phyloP scores from a whole-genome alignment of 495 filamentous ascomycete species.

The Coniosporium apollinis region DNA sequence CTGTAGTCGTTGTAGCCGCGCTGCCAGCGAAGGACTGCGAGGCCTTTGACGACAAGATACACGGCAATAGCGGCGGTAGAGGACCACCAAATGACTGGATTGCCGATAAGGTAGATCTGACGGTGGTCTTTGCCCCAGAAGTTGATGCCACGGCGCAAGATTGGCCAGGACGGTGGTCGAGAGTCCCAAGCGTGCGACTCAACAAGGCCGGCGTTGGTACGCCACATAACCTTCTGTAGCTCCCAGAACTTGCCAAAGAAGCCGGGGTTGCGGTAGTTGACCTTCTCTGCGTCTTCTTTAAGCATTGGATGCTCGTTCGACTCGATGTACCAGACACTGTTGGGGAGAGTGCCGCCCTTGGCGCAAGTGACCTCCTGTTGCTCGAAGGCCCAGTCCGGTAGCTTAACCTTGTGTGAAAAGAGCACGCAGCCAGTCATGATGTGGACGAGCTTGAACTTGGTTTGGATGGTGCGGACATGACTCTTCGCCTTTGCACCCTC shows the following conservation, averaged over 20 bases:
- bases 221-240: constrained; percentile 99
- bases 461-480: constrained; percentile 81
- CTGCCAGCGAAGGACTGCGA: constrained; percentile 87
- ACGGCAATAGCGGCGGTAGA: constrained; percentile 64
- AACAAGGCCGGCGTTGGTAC: constrained; percentile 86
- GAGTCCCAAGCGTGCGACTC: constrained; percentile 98
- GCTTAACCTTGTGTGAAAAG: constrained; percentile 97
- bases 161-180: constrained; percentile 82
- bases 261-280: constrained; percentile 87
- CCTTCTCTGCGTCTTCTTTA: constrained; percentile 60
- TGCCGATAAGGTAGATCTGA: constrained; percentile 92
- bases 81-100: constrained; percentile 90
- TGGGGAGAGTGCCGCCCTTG: constrained; percentile 78
- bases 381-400: constrained; percentile 91
- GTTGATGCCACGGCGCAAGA: constrained; percentile 89
- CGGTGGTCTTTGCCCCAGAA: constrained; percentile 94
- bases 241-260: constrained; percentile 99
- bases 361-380: constrained; percentile 98
- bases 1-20: constrained; percentile 76
- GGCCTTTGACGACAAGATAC: constrained; percentile 69
- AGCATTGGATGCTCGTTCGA: constrained; percentile 68
- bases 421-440: constrained; percentile 93
- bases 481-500: constrained; percentile 65
- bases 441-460: constrained; percentile 88
- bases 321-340: constrained; percentile 94